Base-by-base conservation (phyloP, 148 eudicot species). In the Rhododendron mucronatum region DNA sequence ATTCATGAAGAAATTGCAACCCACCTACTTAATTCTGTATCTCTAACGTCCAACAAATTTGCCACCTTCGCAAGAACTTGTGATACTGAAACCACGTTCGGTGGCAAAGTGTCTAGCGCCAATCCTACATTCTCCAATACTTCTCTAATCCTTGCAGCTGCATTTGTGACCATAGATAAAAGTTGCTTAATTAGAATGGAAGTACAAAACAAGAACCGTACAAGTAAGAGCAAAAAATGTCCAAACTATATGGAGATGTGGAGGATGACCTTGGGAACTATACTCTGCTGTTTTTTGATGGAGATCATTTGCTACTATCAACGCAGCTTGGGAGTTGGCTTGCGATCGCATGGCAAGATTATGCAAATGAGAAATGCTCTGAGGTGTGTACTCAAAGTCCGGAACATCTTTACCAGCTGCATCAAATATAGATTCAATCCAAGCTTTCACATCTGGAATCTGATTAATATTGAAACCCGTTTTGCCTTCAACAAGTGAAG, bases 1-100 rank as follows among this genome's bases (percentile, higher is more conserved):
- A 67, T 6, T 4, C 11, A 74, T 44, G 73, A 81, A 81, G 74
- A 41, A 28, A 84, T 35, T 67, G 55, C 23, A 21, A 85, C 90
- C 75, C 87, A 95, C 99, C 99, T 95, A 89, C 96, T 95, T 83
- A 95, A 73, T 89, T 96, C 99, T 3, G 98, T 96, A 87, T 96
- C 99, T 91, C 97, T 93, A 80, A 94, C 92, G 81, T 95, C 92
- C 89, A 95, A 83, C 84, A 92, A 86, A 89, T 92, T 91, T 71
- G 94, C 94, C 45, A 93, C 89, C 83, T 41, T 88, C 1, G 91
- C 89, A 75, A 92, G 90, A 87, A 93, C 94, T 89, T 94, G 93
- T 76, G 95, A 87, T 13, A 94, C 90, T 50, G 92, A 88, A 59
- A 94, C 96, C 84, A 92, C 93, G 84, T 88, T 93, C 21, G 93